Evolutionary conservation across 768 basidiomycete species (phyloP).

Genomic region (Aureoboletus auriporus): DNA sequence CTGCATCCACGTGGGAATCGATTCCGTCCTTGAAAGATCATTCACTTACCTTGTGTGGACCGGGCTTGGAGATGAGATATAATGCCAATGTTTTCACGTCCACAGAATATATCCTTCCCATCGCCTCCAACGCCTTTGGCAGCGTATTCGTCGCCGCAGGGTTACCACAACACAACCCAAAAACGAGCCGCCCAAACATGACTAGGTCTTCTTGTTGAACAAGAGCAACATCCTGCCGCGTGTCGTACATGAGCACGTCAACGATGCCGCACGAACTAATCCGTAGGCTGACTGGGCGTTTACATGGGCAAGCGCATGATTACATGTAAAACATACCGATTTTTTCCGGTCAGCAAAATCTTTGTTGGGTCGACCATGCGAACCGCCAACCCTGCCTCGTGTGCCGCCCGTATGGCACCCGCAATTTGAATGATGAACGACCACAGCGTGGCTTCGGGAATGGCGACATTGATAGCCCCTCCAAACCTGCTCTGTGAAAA

Average conservation of each 20-base stretch:
- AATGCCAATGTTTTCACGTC: conserved; percentile 81
- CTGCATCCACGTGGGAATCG: conserved; percentile 33
- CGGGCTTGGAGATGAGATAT: conserved; percentile 72
- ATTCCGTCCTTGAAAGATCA: not conserved
- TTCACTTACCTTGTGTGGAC: conserved; percentile 52
- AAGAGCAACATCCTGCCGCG: conserved; percentile 51
- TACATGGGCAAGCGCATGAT: not conserved
- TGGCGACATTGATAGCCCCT: conserved; percentile 22
- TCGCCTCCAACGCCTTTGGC: conserved; percentile 72
- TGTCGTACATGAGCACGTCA: conserved; percentile 79
- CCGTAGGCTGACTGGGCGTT: conserved; percentile 53
- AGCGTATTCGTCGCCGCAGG: conserved; percentile 51
- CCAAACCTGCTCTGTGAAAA: conserved; percentile 35
- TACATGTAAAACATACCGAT: conserved; percentile 49
- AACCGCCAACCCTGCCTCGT: conserved; percentile 76
- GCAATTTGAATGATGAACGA: conserved; percentile 89
- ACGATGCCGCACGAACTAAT: conserved; percentile 83
- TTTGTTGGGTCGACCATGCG: conserved; percentile 84
- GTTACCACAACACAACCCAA: conserved; percentile 73
- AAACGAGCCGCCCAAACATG: conserved; percentile 81
- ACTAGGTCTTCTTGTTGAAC: conserved; percentile 87
- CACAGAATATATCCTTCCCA: conserved; percentile 68
- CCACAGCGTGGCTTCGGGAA: conserved; percentile 87
- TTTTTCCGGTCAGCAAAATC: conserved; percentile 84
- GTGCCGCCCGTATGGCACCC: conserved; percentile 80